Evolutionary conservation across 2,329 filamentous ascomycete genomes (phyloP).

Genomic region (Amylocarpus encephaloides): DNA sequence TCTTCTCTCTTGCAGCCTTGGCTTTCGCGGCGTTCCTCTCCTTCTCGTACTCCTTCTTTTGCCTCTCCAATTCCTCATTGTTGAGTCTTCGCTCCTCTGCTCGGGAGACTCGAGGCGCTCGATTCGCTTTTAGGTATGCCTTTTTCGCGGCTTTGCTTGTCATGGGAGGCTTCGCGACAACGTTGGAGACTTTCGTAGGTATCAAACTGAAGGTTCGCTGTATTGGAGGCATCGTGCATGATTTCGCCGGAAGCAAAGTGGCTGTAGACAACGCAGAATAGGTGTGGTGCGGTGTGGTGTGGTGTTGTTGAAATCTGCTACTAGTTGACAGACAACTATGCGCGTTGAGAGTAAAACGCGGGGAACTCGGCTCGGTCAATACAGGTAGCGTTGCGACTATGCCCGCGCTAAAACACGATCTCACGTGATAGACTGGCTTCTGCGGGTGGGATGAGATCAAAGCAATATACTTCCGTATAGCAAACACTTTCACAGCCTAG

Average conservation of each 20-base stretch:
- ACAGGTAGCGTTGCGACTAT: too few relatives aligned
- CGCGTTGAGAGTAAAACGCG: too few relatives aligned
- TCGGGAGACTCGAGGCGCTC: conserved; percentile 37
- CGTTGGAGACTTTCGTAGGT: conserved; percentile 29
- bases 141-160: conserved; percentile 45
- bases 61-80: conserved; percentile 34
- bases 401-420: too few relatives aligned
- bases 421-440: too few relatives aligned
- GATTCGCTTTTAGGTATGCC: conserved; percentile 38
- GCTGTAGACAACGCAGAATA: background rate
- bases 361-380: too few relatives aligned
- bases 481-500: too few relatives aligned
- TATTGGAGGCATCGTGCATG: conserved; percentile 29
- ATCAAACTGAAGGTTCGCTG: conserved; percentile 41
- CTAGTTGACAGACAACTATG: too few relatives aligned
- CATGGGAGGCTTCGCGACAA: conserved; percentile 36
- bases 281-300: too few relatives aligned
- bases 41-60: conserved; percentile 47
- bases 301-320: too few relatives aligned
- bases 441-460: too few relatives aligned
- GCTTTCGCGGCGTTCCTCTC: conserved; percentile 46
- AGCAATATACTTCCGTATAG: too few relatives aligned
- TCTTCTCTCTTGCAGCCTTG: conserved; percentile 46
- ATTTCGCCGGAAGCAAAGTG: background rate
- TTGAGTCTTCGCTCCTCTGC: conserved; percentile 34